Conservation (phyloP, 169 alveolate species). For the Cyclospora cayetanensis region DNA sequence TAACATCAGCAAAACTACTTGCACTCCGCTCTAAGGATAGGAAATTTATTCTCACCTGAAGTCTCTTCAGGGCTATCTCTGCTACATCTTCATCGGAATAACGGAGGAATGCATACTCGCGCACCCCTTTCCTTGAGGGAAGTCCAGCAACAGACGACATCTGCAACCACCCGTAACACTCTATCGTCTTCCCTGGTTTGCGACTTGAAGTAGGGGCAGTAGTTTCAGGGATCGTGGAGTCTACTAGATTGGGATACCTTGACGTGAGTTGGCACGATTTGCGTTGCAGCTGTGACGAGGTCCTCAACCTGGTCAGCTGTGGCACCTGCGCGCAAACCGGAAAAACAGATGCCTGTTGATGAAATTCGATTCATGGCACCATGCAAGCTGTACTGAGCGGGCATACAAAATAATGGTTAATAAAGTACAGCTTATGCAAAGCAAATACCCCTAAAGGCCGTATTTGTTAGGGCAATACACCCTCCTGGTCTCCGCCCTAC, state of each 20-base stretch:
- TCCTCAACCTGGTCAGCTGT: slow-evolving; percentile 28
- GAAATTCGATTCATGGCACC: too few relatives aligned
- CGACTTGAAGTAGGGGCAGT: background rate
- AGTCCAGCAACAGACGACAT: slow-evolving; percentile 24
- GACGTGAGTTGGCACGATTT: background rate
- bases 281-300: slow-evolving; percentile 10
- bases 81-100: slow-evolving; percentile 2
- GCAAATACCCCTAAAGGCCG: too few relatives aligned
- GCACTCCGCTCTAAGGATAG: too few relatives aligned
- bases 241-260: background rate
- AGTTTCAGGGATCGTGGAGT: background rate
- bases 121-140: slow-evolving; percentile 46
- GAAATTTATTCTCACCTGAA: background rate
- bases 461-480: too few relatives aligned
- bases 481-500: too few relatives aligned
- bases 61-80: slow-evolving; percentile 14
- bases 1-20: too few relatives aligned
- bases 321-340: slow-evolving; percentile 49
- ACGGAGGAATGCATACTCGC: slow-evolving; percentile 54
- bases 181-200: background rate
- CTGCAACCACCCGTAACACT: background rate
- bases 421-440: too few relatives aligned
- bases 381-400: too few relatives aligned
- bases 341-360: too few relatives aligned
- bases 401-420: too few relatives aligned